phyloP scores from a whole-genome alignment of 495 filamentous ascomycete genomes.

The Penicillium paxilli region DNA sequence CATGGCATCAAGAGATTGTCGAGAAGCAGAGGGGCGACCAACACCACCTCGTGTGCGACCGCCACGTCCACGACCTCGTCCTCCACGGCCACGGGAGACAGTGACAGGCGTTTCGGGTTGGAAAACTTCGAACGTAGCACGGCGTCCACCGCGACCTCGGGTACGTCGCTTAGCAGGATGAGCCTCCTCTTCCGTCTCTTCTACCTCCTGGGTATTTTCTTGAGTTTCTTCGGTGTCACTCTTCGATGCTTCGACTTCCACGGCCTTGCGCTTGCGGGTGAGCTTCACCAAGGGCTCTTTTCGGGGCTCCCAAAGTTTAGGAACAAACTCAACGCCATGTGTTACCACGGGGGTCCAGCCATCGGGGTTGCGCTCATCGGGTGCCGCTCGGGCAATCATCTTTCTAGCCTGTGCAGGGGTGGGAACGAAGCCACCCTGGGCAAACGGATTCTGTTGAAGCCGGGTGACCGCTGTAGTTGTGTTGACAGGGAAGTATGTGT shows the following conservation, averaged over 20 bases:
- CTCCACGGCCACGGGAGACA: constrained; percentile 53
- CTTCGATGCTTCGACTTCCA: constrained; percentile 36
- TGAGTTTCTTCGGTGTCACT: constrained; percentile 31
- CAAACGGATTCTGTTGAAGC: constrained; percentile 41
- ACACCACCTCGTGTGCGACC: constrained; percentile 3
- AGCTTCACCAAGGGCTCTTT: constrained; percentile 52
- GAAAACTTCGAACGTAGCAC: constrained; percentile 24
- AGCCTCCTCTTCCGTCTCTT: constrained; percentile 33
- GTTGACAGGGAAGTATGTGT: constrained; percentile 20
- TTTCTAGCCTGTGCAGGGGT: constrained; percentile 42
- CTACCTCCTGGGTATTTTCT: constrained; percentile 24
- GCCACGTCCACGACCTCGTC: constrained; percentile 48
- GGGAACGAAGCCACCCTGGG: constrained; percentile 46
- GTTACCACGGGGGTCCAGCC: constrained; percentile 34
- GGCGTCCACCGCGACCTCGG: constrained; percentile 31
- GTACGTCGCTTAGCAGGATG: constrained; percentile 35
- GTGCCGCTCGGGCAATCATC: constrained; percentile 34
- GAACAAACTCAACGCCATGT: constrained; percentile 35
- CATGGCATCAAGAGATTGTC: constrained; percentile 2
- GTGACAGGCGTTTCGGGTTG: constrained; percentile 20
- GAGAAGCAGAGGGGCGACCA: background rate
- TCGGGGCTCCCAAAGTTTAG: constrained; percentile 49
- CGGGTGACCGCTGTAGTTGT: constrained; percentile 7
- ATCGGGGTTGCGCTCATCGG: constrained; percentile 41
- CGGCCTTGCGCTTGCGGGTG: constrained; percentile 47